phyloP scores from a whole-genome alignment of 1,139 yeast genomes.

The Meyerozyma sp. region DNA sequence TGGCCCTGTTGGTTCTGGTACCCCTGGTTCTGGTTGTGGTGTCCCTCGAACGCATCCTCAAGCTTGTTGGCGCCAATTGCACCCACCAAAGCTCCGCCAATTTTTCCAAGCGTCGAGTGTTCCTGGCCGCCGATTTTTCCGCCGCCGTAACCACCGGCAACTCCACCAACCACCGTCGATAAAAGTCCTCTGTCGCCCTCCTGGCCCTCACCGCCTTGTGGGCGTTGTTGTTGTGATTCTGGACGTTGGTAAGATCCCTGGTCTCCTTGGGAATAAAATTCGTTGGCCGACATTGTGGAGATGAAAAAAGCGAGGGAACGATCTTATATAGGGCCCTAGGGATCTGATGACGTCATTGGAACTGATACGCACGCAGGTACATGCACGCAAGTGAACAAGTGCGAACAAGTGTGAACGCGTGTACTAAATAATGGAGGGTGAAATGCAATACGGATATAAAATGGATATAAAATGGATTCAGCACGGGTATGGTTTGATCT shows the following conservation, averaged over 20 bases:
- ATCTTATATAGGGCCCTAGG: too few species aligned
- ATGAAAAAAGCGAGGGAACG: neutral
- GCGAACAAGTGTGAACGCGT: too few species aligned
- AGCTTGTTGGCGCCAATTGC: constrained; percentile 54
- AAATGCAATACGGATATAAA: too few species aligned
- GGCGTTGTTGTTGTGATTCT: constrained; percentile 15
- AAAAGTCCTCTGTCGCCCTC: constrained; percentile 54
- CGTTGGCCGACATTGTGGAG: constrained; percentile 54
- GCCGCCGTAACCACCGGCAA: constrained; percentile 47
- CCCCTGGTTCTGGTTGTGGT: neutral
- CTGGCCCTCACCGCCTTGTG: constrained; percentile 15
- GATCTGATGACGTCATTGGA: neutral
- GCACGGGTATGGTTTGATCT: neutral
- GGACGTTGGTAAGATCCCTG: constrained; percentile 13
- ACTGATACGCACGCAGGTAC: neutral
- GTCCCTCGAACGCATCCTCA: constrained; percentile 24
- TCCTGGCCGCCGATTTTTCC: constrained; percentile 21
- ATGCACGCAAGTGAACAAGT: neutral
- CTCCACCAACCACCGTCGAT: constrained; percentile 54
- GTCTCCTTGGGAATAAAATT: constrained; percentile 36
- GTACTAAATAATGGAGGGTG: too few species aligned
- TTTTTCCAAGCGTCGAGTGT: constrained; percentile 48
- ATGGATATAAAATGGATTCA: too few species aligned
- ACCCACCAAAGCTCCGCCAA: constrained; percentile 59
- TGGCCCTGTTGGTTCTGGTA: neutral